Base-by-base conservation (phyloP, 2,329 filamentous ascomycete genomes). In the Pseudocercospora musae region DNA sequence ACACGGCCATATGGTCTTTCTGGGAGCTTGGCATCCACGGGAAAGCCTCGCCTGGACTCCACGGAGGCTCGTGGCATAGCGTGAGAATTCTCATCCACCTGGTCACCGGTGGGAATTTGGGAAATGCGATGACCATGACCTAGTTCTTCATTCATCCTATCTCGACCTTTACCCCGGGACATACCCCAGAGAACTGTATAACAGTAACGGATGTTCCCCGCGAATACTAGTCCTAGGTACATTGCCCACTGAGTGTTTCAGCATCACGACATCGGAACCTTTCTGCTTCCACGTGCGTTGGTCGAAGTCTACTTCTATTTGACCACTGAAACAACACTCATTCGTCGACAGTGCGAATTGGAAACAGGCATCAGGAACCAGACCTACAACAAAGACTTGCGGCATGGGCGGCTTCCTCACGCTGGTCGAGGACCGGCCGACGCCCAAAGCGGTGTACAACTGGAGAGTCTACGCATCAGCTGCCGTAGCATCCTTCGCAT, bases 401-500 rank as follows among this genome's bases (percentile, higher is more conserved):
- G 73, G 8, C 31, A 77, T 77, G 75, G 74, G 74, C 49, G 65
- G 65, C 62, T 68, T 76, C 56, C 70, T 77, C 46, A 70, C 72
- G 9, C 64, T 77, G 49, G 73, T 76, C 60, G 74, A 76, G 65
- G 74, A 75, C 53, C 66, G 84, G 67, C 84, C 83, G 15, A 86
- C 83, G 63, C 84, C 84, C 21, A 81, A 79, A 70, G 77, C 77
- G 58, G 83, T 86, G 60, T 86, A 86, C 79, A 86, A 86, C 73
- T 86, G 84, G 83, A 77, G 80, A 44, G 80, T 86, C 46, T 86
- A 85, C 69, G 77, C 81, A 11, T 80, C 81, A 46, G 83, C 84
- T 8, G 77, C 78, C 11, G 79, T 85, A 31, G 83, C 84, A 46
- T 84, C 81, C 13, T 84, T 80, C 71, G 83, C 83, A 56, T 81